Conservation (phyloP, 139 green algal genomes). For the Chlamydomonas sp. region DNA sequence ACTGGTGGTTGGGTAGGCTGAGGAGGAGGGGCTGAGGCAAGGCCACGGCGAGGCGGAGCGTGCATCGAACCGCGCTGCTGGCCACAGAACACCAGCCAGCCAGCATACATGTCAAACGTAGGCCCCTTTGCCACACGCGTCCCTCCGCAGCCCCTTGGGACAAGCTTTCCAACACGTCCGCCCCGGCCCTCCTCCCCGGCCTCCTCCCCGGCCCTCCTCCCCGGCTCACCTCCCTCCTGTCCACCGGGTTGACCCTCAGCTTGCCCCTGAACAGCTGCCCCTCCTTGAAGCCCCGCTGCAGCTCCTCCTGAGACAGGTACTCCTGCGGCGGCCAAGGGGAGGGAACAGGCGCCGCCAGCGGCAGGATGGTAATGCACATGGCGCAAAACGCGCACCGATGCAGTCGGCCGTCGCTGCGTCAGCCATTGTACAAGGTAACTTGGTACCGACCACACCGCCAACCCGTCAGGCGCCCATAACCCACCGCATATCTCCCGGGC, state of each 20-base stretch:
- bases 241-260: constrained; percentile 13
- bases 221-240: background rate
- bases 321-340: background rate
- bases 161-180: background rate
- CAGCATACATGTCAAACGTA: background rate
- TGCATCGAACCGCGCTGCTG: background rate
- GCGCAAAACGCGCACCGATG: background rate
- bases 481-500: background rate
- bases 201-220: background rate
- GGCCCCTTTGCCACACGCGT: background rate
- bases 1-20: background rate
- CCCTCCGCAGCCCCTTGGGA: background rate
- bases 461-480: background rate
- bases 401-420: background rate
- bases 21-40: background rate
- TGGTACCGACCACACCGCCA: background rate
- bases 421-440: background rate
- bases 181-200: background rate
- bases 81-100: background rate
- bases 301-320: constrained; percentile 9
- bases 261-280: constrained; percentile 33
- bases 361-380: background rate
- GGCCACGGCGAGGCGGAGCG: background rate
- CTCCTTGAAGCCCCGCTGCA: constrained; percentile 38
- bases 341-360: background rate